A percentile compares a stretch with the other conserved stretches of the same genome.
Conservation (phyloP, 306 rosid species). For the Quercus variabilis region DNA sequence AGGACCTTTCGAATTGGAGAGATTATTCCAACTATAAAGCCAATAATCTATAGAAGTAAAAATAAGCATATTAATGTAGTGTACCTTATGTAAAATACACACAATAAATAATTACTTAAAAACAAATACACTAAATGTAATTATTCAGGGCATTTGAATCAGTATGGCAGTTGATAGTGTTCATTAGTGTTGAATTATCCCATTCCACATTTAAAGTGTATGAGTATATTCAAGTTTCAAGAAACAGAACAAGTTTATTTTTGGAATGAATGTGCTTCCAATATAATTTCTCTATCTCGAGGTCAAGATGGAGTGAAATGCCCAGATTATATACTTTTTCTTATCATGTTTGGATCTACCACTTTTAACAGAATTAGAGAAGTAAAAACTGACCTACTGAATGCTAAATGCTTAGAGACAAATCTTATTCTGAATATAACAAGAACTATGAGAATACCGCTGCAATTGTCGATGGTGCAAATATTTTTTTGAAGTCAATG, state of each 20-base stretch:
- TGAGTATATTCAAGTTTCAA: neutral
- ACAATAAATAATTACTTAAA: neutral
- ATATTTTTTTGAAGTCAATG: conserved; percentile 29
- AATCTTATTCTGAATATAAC: neutral
- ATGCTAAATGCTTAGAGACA: too few species aligned
- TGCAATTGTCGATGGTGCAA: conserved; percentile 31
- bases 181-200: neutral
- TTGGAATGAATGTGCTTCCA: neutral
- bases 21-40: conserved; percentile 35
- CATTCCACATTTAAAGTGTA: neutral
- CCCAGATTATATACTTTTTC: neutral
- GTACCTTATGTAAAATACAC: neutral
- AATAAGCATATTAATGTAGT: neutral
- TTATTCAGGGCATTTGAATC: neutral
- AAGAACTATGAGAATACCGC: conserved; percentile 19
- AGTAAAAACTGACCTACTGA: too few species aligned
- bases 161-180: neutral
- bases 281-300: neutral
- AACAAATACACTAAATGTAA: neutral
- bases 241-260: neutral
- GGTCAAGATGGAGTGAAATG: neutral
- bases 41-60: conserved; percentile 28
- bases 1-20: conserved; percentile 25
- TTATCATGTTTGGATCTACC: neutral
- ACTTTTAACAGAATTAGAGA: too few species aligned